Evolutionary conservation across 805 yeast species (phyloP), one percentile per base, ranked within the genome.

Genomic region (Yamadazyma insecticola): DNA sequence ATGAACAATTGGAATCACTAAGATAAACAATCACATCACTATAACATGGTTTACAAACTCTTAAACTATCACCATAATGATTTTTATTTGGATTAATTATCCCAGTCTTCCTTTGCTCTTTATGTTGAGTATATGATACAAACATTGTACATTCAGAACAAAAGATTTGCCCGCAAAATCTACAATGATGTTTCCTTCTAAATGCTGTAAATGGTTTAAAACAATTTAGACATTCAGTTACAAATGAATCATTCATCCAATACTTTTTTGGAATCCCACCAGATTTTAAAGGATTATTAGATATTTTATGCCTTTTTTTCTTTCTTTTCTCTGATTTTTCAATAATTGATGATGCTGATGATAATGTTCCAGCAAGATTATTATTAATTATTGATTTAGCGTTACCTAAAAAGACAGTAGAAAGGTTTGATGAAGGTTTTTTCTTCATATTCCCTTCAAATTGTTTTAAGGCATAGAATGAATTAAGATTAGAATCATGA

Each of bases 171-270:
- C 98, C 98, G 58, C 98, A 90, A 21, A 90, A 78, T 32, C 98
- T 65, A 50, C 98, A 90, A 56, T 90, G 98, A 52, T 90, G 98
- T 43, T 85, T 83, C 44, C 98, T 67, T 52, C 96, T 64, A 58
- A 88, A 89, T 0, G 97, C 82, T 1, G 83, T 75, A 50, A 90
- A 90, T 3, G 76, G 74, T 33, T 78, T 71, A 34, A 82, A 85
- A 55, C 97, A 90, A 11, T 81, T 70, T 36, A 87, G 76, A 49
- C 98, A 90, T 40, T 87, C 92, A 6, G 80, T 74, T 0, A 95
- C 95, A 37, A 87, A 84, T 24, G 90, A 84, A 60, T 90, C 97
- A 47, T 89, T 87, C 86, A 90, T 81, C 98, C 98, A 90, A 53
- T 87, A 90, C 50, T 87, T 90, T 37, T 74, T 73, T 2, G 82